phyloP scores from a whole-genome alignment of 805 yeast species.

The Pichia scutulata region DNA sequence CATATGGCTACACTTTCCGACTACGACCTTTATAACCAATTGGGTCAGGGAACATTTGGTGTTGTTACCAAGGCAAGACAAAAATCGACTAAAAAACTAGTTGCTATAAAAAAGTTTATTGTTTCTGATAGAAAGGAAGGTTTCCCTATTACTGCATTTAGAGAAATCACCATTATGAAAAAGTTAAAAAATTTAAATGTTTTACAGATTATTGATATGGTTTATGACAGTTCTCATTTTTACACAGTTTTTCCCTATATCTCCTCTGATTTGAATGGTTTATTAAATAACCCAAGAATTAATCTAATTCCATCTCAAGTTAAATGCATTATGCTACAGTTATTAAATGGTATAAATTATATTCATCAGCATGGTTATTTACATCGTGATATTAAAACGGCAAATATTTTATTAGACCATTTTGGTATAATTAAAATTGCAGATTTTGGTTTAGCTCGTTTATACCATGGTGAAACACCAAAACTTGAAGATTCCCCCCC shows the following conservation, averaged over 20 bases:
- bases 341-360: constrained; percentile 72
- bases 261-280: constrained; percentile 86
- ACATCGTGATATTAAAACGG: constrained; percentile 94
- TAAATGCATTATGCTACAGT: constrained; percentile 74
- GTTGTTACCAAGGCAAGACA: constrained; percentile 76
- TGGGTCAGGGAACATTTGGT: constrained; percentile 86
- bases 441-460: constrained; percentile 90
- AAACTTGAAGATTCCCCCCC: constrained; percentile 26
- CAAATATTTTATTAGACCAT: constrained; percentile 78
- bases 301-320: constrained; percentile 56
- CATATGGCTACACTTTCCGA: constrained; percentile 25
- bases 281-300: constrained; percentile 72
- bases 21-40: constrained; percentile 32
- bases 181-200: constrained; percentile 62
- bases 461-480: constrained; percentile 33
- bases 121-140: constrained; percentile 71
- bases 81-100: constrained; percentile 46
- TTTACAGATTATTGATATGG: constrained; percentile 71
- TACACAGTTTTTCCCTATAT: constrained; percentile 91
- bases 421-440: constrained; percentile 81
- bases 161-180: constrained; percentile 83
- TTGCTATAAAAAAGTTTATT: constrained; percentile 84
- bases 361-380: constrained; percentile 55
- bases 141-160: constrained; percentile 89
- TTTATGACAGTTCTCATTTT: constrained; percentile 49